Base-by-base conservation (phyloP, 441 rosid species). In the Corymbia calophylla region DNA sequence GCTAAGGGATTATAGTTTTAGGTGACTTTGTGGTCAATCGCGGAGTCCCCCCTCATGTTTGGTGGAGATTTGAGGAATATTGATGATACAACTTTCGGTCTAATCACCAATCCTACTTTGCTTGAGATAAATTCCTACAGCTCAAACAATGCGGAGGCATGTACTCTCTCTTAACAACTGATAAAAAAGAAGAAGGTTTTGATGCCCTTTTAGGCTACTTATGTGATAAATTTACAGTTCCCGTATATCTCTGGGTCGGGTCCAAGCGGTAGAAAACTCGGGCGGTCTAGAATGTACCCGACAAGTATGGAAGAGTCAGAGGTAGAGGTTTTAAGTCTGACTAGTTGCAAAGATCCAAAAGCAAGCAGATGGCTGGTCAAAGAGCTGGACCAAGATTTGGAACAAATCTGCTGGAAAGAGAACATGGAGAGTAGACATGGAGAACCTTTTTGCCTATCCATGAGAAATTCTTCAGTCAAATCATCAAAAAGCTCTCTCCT, bases 1-100 rank as follows among this genome's bases (percentile, higher is more conserved):
- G 81, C 48, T 70, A 35, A 35, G 48, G 27, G 81, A 70, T 87
- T 91, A 81, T 64, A 77, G 90, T 87, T 66, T 47, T 93, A 98
- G 99, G 95, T 97, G 96, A 97, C 99, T 60, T 93, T 97, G 95
- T 97, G 99, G 99, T 95, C 95, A 81, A 96, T 98, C 81, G 98
- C 97, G 56, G 97, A 93, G 94, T 98, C 99, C 25, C 99, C 99
- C 90, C 39, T 35, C 39, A 35, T 35, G 39, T 35, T 35, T 35
- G 39, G 39, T 35, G 39, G 39, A 35, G 39, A 35, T 35, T 35
- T 35, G 39, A 35, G 39, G 39, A 35, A 35, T 35, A 35, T 35
- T 35, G 97, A 97, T 87, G 92, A 91, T 13, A 39, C 93, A 53
- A 95, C 99, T 39, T 96, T 92, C 92, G 91, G 62, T 91, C 91